phyloP scores from a whole-genome alignment of 176 grass and related monocot species.

The Metroxylon sagu region DNA sequence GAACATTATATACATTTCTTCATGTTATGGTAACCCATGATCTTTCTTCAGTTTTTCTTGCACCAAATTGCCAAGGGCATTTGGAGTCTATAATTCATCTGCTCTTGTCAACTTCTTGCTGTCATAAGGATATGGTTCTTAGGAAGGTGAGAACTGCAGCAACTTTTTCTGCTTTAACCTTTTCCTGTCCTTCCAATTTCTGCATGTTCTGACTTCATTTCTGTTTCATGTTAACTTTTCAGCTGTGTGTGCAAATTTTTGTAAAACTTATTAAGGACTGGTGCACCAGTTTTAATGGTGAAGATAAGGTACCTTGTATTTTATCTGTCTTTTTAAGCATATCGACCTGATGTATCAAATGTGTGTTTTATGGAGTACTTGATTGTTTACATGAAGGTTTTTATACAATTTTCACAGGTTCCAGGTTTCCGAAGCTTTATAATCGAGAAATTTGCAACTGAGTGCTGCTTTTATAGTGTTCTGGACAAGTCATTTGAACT shows the following conservation, averaged over 20 bases:
- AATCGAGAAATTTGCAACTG: constrained; percentile 69
- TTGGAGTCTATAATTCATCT: constrained; percentile 71
- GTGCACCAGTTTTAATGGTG: constrained; percentile 56
- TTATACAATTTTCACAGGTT: constrained; percentile 37
- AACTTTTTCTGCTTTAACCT: constrained; percentile 5
- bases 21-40: constrained; percentile 73
- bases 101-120: constrained; percentile 72
- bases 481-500: constrained; percentile 95
- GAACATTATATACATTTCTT: constrained; percentile 74
- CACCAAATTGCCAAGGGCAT: constrained; percentile 53
- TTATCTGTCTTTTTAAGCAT: neutral
- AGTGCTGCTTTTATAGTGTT: constrained; percentile 86
- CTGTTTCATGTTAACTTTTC: constrained; percentile 27
- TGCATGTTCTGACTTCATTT: constrained; percentile 9
- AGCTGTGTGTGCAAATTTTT: constrained; percentile 94
- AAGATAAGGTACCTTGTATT: constrained; percentile 57
- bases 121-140: constrained; percentile 82
- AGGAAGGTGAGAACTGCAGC: constrained; percentile 50
- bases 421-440: constrained; percentile 85
- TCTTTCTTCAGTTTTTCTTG: constrained; percentile 71
- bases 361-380: too few relatives aligned
- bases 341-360: too few relatives aligned
- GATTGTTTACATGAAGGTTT: too few relatives aligned
- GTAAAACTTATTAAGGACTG: constrained; percentile 87
- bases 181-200: neutral